These are phyloP conservation scores for Exophiala mesophila DNA, from an alignment of 2,329 filamentous ascomycete species.

Conservation along the genomic window DNA sequence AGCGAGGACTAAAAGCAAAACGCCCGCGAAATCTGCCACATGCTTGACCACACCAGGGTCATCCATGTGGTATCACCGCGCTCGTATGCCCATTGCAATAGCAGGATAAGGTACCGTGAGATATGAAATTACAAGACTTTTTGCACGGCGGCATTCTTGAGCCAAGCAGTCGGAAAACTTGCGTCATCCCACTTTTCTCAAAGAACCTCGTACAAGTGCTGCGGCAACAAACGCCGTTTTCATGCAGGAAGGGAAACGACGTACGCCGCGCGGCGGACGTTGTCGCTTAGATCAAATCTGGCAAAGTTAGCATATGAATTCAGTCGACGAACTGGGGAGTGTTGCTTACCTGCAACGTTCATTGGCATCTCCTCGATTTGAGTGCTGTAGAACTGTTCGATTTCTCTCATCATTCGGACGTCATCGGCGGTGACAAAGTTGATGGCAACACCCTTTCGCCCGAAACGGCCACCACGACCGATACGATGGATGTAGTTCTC, in stretches of 20 bases:
- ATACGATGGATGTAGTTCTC: constrained; percentile 99
- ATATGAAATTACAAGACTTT: constrained; percentile 23
- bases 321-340: constrained; percentile 3
- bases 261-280: constrained; percentile 11
- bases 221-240: constrained; percentile 27
- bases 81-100: constrained; percentile 19
- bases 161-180: constrained; percentile 28
- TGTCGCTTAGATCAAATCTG: constrained; percentile 30
- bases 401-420: constrained; percentile 99
- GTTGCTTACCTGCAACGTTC: constrained; percentile 63
- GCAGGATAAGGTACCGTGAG: constrained; percentile 5
- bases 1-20: constrained; percentile 22
- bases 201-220: constrained; percentile 17
- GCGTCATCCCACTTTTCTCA: constrained; percentile 30
- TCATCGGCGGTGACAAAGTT: constrained; percentile 99
- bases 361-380: constrained; percentile 99
- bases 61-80: constrained; percentile 20
- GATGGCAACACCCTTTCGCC: constrained; percentile 99
- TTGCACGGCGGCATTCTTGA: constrained; percentile 20
- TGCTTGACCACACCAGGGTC: constrained; percentile 13
- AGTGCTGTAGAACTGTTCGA: constrained; percentile 99
- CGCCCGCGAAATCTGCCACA: constrained; percentile 21
- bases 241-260: constrained; percentile 22
- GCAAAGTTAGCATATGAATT: constrained; percentile 10
- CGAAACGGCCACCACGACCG: constrained; percentile 98